These are phyloP conservation scores for Gymnopilus junonius DNA, from an alignment of 768 basidiomycete genomes.

Conservation along the genomic window DNA sequence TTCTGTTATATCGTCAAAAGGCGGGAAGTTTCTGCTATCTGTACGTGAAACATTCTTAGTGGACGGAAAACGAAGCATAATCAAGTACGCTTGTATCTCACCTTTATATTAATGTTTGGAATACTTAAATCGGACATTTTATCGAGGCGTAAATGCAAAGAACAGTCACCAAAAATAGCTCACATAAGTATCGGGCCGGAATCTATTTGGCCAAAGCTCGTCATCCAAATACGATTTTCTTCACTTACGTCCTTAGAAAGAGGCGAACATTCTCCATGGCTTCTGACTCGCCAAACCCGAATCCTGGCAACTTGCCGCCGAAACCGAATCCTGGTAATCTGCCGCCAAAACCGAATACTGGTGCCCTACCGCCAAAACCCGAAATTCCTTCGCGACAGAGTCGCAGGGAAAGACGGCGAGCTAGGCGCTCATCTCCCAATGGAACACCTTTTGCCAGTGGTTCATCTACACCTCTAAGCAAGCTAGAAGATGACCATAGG, in stretches of 20 bases:
- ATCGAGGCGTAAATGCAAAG: too few relatives aligned
- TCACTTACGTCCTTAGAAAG: neutral
- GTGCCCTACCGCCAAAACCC: neutral
- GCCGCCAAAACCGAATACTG: too few relatives aligned
- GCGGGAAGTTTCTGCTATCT: neutral
- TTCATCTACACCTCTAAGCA: constrained; percentile 15
- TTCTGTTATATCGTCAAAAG: neutral
- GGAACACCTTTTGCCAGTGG: constrained; percentile 22
- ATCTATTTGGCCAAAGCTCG: neutral
- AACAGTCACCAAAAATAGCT: too few relatives aligned
- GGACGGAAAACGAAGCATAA: too few relatives aligned
- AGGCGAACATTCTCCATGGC: neutral
- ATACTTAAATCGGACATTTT: too few relatives aligned
- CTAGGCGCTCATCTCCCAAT: constrained; percentile 4
- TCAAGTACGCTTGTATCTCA: too few relatives aligned
- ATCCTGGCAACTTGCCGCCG: neutral
- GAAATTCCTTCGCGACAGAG: neutral
- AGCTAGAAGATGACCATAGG: neutral
- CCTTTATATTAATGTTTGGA: too few relatives aligned
- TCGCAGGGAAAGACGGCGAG: constrained; percentile 5
- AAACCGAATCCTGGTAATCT: too few relatives aligned
- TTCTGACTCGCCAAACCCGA: neutral
- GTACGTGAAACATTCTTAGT: neutral
- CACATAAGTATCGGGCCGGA: too few relatives aligned
- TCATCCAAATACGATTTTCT: neutral